Base-by-base conservation (phyloP, 1,284 basidiomycete species). In the Earliella scabrosa region DNA sequence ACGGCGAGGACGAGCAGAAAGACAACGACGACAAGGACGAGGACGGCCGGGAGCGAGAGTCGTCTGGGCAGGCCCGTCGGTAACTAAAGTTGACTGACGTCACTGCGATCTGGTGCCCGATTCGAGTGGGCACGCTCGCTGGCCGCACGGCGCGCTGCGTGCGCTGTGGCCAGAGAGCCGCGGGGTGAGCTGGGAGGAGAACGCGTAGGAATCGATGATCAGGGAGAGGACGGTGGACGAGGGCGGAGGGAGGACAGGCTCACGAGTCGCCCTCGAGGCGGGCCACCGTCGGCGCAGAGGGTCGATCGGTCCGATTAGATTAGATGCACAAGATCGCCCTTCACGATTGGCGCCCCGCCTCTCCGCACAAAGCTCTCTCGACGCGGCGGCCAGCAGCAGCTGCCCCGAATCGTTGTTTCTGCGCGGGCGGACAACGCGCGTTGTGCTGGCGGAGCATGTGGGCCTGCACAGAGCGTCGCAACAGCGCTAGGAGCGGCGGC, bases 281-380 rank as follows among this genome's bases (percentile, higher is more conserved):
- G 47, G 29, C 21, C 40, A 45, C 47, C 38, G 29, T n/a, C 16
- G 48, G 23, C 38, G 43, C 44, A 47, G 43, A 32, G 53, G 31
- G 51, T 26, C 24, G 57, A 62, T 62, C 60, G 60, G 49, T 27
- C 21, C 38, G 60, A 62, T 59, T 20, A 59, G 57, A 59, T 59
- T 57, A 57, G 56, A 62, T 62, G 41, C n/a, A 2, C 13, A 39
- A 59, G 57, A 58, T 56, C 14, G 27, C 14, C 18, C 35, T 24
- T 11, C 27, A 16, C 47, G 54, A 53, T 53, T 32, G 45, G 38
- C 60, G 57, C 56, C n/a, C 10, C 16, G 35, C 45, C 40, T 52
- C 56, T 35, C 43, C 50, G 55, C 41, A 48, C 54, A 32, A 51
- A 32, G 50, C 34, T 2, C 50, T 14, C 9, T 21, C 29, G 50